A percentile compares a stretch with the other conserved stretches of the same genome.
Conservation (phyloP, 192 early-diverging fungal genomes). For the Umbelopsis ramanniana region DNA sequence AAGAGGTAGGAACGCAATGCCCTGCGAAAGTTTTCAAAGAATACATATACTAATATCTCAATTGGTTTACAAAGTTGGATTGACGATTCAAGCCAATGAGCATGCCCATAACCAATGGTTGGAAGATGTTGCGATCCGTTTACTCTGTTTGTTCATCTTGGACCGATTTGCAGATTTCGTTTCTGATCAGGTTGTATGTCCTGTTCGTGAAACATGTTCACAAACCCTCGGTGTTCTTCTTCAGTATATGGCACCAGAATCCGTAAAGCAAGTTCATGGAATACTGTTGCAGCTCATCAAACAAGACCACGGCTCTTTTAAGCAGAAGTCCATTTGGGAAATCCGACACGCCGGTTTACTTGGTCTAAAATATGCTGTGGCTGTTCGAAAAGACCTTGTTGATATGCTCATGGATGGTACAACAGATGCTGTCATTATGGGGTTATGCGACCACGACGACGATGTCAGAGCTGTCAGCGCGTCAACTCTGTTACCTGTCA, state of each 20-base stretch:
- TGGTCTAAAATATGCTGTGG: constrained; percentile 93
- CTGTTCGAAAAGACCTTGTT: constrained; percentile 87
- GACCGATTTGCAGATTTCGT: constrained; percentile 98
- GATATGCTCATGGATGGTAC: constrained; percentile 72
- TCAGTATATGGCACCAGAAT: constrained; percentile 60
- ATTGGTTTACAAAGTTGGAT: constrained; percentile 17
- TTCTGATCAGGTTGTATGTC: constrained; percentile 91
- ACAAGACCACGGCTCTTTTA: constrained; percentile 51
- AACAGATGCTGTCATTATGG: constrained; percentile 82
- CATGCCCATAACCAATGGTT: constrained; percentile 76
- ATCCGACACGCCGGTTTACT: constrained; percentile 90
- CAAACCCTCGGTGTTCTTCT: constrained; percentile 78
- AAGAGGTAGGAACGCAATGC: constrained; percentile 33
- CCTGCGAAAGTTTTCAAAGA: no score
- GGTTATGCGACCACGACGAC: constrained; percentile 87
- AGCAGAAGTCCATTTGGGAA: constrained; percentile 76
- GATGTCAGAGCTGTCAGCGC: constrained; percentile 95
- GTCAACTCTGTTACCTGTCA: constrained; percentile 86
- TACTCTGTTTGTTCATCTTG: constrained; percentile 93
- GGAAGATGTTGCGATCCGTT: constrained; percentile 85
- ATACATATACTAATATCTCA: background rate
- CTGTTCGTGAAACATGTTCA: constrained; percentile 94
- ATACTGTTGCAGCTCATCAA: constrained; percentile 72
- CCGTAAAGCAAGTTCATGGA: constrained; percentile 66
- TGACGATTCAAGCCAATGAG: constrained; percentile 52